Percentiles rank a stretch among this genome's conserved stretches.
Conservation (phyloP, 1,139 yeast genomes). For the Zygosaccharomyces sapae region DNA sequence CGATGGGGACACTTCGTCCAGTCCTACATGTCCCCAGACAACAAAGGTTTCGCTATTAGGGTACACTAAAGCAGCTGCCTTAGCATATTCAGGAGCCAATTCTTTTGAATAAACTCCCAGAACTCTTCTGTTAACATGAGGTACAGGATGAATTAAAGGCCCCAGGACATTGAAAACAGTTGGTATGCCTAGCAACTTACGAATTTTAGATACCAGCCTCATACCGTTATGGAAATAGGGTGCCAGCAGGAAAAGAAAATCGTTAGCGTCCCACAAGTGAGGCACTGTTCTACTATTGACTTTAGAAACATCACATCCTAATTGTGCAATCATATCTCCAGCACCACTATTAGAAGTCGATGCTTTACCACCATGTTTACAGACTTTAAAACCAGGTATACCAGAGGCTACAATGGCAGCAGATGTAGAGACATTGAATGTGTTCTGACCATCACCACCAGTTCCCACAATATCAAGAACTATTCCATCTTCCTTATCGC, state of each 20-base stretch:
- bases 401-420: slow-evolving; percentile 94
- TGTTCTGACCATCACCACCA: slow-evolving; percentile 97
- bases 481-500: slow-evolving; percentile 31
- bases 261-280: slow-evolving; percentile 46
- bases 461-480: slow-evolving; percentile 93
- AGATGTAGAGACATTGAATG: slow-evolving; percentile 93
- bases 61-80: slow-evolving; percentile 54
- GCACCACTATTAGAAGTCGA: slow-evolving; percentile 91
- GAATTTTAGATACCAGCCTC: slow-evolving; percentile 73
- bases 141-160: slow-evolving; percentile 84
- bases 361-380: slow-evolving; percentile 96
- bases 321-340: slow-evolving; percentile 72
- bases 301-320: slow-evolving; percentile 73
- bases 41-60: slow-evolving; percentile 57
- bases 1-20: slow-evolving; percentile 94
- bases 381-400: slow-evolving; percentile 65
- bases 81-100: slow-evolving; percentile 79
- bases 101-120: slow-evolving; percentile 82
- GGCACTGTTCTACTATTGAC: slow-evolving; percentile 68
- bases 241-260: slow-evolving; percentile 79
- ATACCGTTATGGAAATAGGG: slow-evolving; percentile 95
- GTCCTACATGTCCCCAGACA: slow-evolving; percentile 85
- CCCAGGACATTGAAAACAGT: slow-evolving; percentile 92
- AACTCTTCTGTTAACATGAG: slow-evolving; percentile 60
- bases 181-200: slow-evolving; percentile 79